phyloP scores from a whole-genome alignment of 2,329 filamentous ascomycete genomes.

The Colletotrichum ledebouriae region DNA sequence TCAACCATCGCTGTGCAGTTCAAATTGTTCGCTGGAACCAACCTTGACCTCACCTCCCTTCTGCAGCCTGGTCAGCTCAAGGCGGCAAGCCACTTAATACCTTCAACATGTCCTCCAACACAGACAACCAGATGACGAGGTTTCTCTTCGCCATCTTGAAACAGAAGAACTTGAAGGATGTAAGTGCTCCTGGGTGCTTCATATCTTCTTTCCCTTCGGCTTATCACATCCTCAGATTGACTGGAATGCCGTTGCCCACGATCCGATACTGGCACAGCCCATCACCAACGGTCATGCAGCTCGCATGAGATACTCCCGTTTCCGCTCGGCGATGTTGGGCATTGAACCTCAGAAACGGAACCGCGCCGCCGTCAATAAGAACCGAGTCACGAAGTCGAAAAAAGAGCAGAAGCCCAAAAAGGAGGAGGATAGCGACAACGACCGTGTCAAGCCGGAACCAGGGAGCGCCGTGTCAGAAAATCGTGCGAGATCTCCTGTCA shows the following conservation, averaged over 20 bases:
- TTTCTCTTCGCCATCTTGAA: constrained; percentile 72
- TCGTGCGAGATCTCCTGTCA: constrained; percentile 43
- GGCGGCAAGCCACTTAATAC: constrained; percentile 19
- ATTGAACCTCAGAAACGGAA: constrained; percentile 63
- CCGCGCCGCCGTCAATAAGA: constrained; percentile 56
- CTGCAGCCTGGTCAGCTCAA: constrained; percentile 21
- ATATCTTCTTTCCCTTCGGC: constrained; percentile 45
- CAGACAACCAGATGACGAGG: constrained; percentile 69
- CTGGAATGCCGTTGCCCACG: constrained; percentile 69
- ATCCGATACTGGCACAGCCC: constrained; percentile 65
- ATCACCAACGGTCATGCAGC: constrained; percentile 73
- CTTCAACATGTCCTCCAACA: constrained; percentile 65
- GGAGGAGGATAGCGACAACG: constrained; percentile 50
- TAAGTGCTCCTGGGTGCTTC: constrained; percentile 54
- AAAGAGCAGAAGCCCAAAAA: constrained; percentile 56
- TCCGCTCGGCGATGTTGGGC: constrained; percentile 61
- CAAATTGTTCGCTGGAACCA: constrained; percentile 45
- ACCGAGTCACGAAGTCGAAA: constrained; percentile 62
- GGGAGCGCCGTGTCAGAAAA: constrained; percentile 41
- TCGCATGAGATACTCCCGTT: constrained; percentile 71
- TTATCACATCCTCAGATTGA: constrained; percentile 62
- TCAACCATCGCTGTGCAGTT: constrained; percentile 45
- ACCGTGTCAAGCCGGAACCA: constrained; percentile 57
- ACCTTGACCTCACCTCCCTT: constrained; percentile 19
- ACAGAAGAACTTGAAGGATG: constrained; percentile 72